Evolutionary conservation across 1,139 yeast genomes (phyloP).

Genomic region (Diutina ranongensis): DNA sequence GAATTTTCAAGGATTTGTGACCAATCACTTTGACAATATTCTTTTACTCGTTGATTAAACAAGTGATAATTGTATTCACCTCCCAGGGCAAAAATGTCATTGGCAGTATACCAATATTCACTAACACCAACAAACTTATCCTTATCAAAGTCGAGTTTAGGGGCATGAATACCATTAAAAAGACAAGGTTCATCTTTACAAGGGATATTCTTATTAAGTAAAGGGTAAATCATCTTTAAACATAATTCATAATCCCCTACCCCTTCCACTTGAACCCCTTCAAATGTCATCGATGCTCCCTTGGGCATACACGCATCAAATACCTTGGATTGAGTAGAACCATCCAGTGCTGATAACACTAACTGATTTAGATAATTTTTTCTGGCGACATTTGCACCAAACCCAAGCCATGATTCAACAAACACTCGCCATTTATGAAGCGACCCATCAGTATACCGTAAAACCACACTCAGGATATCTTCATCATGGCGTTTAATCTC

Average conservation of each 20-base stretch:
- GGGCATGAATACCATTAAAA: constrained; percentile 75
- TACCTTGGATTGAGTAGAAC: constrained; percentile 17
- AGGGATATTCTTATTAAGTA: constrained; percentile 59
- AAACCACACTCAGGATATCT: constrained; percentile 45
- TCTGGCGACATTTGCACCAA: constrained; percentile 76
- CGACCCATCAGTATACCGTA: constrained; percentile 51
- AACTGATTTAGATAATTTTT: constrained; percentile 44
- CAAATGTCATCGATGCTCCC: constrained; percentile 29
- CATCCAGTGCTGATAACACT: constrained; percentile 7
- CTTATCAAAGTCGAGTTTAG: constrained; percentile 52
- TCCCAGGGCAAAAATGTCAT: constrained; percentile 67
- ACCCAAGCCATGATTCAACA: constrained; percentile 77
- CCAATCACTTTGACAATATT: constrained; percentile 64
- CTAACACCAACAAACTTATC: constrained; percentile 72
- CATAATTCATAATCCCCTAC: constrained; percentile 63
- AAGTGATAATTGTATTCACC: constrained; percentile 59
- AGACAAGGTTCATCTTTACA: constrained; percentile 66
- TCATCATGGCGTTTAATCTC: constrained; percentile 49
- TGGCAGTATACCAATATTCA: constrained; percentile 81
- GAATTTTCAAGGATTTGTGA: constrained; percentile 34
- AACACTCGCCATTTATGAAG: constrained; percentile 59
- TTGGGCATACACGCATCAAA: constrained; percentile 65
- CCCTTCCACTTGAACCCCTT: constrained; percentile 46
- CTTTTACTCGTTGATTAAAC: constrained; percentile 48
- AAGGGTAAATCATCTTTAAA: constrained; percentile 55